Percentiles rank a stretch among this genome's conserved stretches.
Evolutionary conservation across 495 filamentous ascomycete genomes (phyloP).

Genomic region (Apiosordaria backusii): DNA sequence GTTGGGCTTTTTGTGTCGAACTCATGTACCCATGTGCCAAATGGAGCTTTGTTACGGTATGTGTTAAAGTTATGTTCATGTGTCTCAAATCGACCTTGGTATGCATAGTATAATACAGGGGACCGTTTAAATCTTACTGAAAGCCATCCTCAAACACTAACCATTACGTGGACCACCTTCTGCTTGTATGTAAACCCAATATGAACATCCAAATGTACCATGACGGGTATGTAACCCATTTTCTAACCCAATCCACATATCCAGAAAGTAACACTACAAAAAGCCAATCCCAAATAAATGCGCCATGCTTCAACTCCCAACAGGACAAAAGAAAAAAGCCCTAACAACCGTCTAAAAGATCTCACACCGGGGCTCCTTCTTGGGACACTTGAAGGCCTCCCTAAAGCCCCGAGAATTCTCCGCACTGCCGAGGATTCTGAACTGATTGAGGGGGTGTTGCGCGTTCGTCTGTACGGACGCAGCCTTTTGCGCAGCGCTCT

Average conservation of each 20-base stretch:
- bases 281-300: background rate
- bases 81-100: too few species aligned
- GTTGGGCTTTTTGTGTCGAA: too few species aligned
- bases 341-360: conserved; percentile 50
- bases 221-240: too few species aligned
- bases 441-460: conserved; percentile 57
- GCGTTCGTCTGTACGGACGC: conserved; percentile 53
- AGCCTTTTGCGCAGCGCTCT: conserved; percentile 53
- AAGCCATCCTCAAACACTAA: too few species aligned
- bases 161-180: too few species aligned
- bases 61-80: too few species aligned
- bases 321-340: background rate
- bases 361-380: conserved; percentile 64
- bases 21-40: too few species aligned
- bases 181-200: too few species aligned
- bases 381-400: conserved; percentile 62
- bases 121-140: too few species aligned
- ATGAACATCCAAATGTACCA: too few species aligned
- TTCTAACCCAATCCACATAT: background rate
- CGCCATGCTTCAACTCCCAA: background rate
- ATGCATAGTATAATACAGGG: too few species aligned
- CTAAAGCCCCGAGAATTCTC: conserved; percentile 66
- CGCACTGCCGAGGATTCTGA: conserved; percentile 60
- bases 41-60: too few species aligned
- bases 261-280: background rate